Evolutionary conservation across 306 rosid genomes (phyloP).

Genomic region (Quercus parvula): DNA sequence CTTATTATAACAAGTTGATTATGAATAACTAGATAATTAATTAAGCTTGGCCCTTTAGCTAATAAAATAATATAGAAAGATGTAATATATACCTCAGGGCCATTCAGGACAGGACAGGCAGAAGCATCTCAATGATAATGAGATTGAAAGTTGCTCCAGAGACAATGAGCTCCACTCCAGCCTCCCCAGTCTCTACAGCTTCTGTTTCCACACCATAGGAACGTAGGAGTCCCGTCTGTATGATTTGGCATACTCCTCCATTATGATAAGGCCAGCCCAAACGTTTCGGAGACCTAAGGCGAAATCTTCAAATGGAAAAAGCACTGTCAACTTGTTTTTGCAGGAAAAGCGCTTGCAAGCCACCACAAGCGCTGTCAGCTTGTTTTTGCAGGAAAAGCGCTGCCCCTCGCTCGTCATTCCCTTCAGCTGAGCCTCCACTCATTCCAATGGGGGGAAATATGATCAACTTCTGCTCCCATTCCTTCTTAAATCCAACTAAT

Average conservation of each 20-base stretch:
- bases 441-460: no score
- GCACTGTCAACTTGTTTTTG: no score
- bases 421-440: no score
- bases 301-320: no score
- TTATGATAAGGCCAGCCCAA: no score
- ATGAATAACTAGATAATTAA: neutral
- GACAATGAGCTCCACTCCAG: slow-evolving; percentile 6
- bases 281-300: no score
- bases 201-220: neutral
- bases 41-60: neutral
- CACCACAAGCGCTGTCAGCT: slow-evolving; percentile 21
- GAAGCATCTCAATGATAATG: slow-evolving; percentile 16
- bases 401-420: neutral
- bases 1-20: no score
- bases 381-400: slow-evolving; percentile 1
- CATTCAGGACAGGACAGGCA: neutral
- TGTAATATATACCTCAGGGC: slow-evolving; percentile 7
- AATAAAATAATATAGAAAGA: neutral
- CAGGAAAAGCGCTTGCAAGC: neutral
- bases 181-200: slow-evolving; percentile 16
- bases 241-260: neutral
- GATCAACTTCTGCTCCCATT: no score
- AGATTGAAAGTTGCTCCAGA: slow-evolving; percentile 3
- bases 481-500: neutral
- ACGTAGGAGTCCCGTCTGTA: neutral